Evolutionary conservation across 257 asterid genomes (phyloP), one percentile per base, ranked within the genome.

Genomic region (Rhazya stricta): DNA sequence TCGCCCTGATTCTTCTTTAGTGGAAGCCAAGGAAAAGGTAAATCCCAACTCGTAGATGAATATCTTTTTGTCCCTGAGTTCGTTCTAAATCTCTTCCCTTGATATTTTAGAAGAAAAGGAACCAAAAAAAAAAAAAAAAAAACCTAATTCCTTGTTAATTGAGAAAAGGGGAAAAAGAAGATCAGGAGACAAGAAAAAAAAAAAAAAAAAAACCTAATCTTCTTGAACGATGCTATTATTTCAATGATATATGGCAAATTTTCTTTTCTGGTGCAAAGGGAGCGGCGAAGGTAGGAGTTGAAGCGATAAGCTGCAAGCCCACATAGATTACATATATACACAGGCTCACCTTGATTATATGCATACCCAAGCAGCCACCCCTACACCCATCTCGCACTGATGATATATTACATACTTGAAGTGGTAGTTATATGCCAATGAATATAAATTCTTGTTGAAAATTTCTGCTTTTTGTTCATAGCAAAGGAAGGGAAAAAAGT

Each of bases 241-340:
- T n/a, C n/a, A n/a, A n/a, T n/a, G n/a, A n/a, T n/a, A n/a, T n/a
- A n/a, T n/a, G n/a, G n/a, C n/a, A n/a, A n/a, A n/a, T 45, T 27
- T 7, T 42, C 2, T 54, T 57, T 5, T 37, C 1, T 30, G 12
- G 9, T 48, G 53, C 10, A 23, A 58, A 80, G 83, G 79, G 37
- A 58, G 83, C 71, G 43, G 74, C 32, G 60, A 46, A 63, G 25
- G 6, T 1, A 39, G 73, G 18, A 34, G 57, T 29, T 53, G 83
- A 65, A 48, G 86, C 45, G 76, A 77, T 18, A 76, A 76, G 67
- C 1, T 85, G 91, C 76, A 3, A 9, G 91, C 86, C 30, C 83
- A 85, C 58, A 21, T 69, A 18, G 91, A 87, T 81, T 87, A 85
- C n/a, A 87, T 87, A 50, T 83, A 87, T 80, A 83, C 86, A 29